phyloP scores from a whole-genome alignment of 129 eudicot species.

The Glebionis coronaria region DNA sequence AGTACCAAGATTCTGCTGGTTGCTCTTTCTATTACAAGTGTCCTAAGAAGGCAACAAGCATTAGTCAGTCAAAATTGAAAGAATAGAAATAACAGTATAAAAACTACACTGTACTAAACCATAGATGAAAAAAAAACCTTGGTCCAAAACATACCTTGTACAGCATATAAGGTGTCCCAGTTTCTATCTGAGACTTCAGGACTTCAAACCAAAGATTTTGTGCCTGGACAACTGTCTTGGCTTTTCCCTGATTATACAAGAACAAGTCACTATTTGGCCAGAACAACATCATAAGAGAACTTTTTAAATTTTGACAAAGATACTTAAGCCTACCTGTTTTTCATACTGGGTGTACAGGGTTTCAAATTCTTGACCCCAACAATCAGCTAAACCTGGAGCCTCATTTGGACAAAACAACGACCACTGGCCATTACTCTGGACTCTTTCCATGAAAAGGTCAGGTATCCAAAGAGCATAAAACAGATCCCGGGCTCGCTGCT shows the following conservation, averaged over 20 bases:
- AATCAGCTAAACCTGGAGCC: constrained; percentile 96
- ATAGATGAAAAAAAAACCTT: too few relatives aligned
- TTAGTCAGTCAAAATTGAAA: background rate
- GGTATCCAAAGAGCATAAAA: constrained; percentile 97
- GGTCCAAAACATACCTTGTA: constrained; percentile 58
- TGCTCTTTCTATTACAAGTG: constrained; percentile 91
- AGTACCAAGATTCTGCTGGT: constrained; percentile 95
- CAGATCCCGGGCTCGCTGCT: constrained; percentile 90
- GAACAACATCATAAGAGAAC: background rate
- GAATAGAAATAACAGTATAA: background rate
- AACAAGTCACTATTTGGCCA: background rate
- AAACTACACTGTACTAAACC: too few relatives aligned
- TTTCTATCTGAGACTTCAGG: constrained; percentile 79
- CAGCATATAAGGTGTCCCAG: constrained; percentile 97
- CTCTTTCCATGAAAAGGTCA: constrained; percentile 95
- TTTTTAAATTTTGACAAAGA: background rate
- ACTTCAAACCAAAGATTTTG: constrained; percentile 87
- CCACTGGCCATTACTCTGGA: constrained; percentile 68
- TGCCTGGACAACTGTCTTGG: constrained; percentile 81
- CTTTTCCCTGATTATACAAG: constrained; percentile 58
- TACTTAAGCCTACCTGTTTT: constrained; percentile 47
- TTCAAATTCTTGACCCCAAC: constrained; percentile 95
- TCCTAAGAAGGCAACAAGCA: constrained; percentile 39
- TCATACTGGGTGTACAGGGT: constrained; percentile 72
- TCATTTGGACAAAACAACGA: constrained; percentile 97